Evolutionary conservation across 1,139 yeast species (phyloP), one percentile per base, ranked within the genome.

Genomic region (Pneumocystis canis): DNA sequence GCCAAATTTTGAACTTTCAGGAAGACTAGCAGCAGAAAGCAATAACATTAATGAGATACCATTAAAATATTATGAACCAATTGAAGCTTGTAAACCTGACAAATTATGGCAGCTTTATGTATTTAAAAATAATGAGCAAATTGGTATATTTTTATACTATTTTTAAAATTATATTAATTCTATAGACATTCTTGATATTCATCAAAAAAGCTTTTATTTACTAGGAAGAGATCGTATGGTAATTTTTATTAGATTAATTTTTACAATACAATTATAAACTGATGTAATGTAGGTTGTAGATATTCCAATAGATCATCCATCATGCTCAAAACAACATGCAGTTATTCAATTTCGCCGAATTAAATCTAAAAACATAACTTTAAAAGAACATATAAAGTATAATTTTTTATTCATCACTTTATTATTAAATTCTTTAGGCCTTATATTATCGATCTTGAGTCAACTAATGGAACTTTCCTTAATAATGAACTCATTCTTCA

Each of bases 261-360:
- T 11, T 25, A 11, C 11, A 47, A 47, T 47, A 47, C 20, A 47
- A 25, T 20, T 47, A 47, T 25, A 47, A 25, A 47, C 28, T 47
- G 25, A 47, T 20, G 25, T 47, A 47, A 47, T 47, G 25, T 25
- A 47, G 54, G 54, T 47, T 47, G 78, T 76, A 30, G 82, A 82
- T 68, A 75, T 82, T 1, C 71, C 73, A 14, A 70, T 80, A 1
- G 74, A 75, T 20, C 78, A 79, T 60, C 75, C 74, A 28, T 72
- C 79, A 0, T 78, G 80, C 58, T 80, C 84, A 1, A 77, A 78
- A 63, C 81, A 80, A 67, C 86, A 82, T 67, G 83, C 84, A 9
- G 85, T 77, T 0, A 72, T 83, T 11, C 86, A 82, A 67, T 82
- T 79, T 66, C 70, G 81, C 32, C 62, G 63, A 18, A 69, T 68